A percentile compares a stretch with the other conserved stretches of the same genome.
phyloP scores from a whole-genome alignment of 495 filamentous ascomycete genomes.

The Corynascus novoguineensis region DNA sequence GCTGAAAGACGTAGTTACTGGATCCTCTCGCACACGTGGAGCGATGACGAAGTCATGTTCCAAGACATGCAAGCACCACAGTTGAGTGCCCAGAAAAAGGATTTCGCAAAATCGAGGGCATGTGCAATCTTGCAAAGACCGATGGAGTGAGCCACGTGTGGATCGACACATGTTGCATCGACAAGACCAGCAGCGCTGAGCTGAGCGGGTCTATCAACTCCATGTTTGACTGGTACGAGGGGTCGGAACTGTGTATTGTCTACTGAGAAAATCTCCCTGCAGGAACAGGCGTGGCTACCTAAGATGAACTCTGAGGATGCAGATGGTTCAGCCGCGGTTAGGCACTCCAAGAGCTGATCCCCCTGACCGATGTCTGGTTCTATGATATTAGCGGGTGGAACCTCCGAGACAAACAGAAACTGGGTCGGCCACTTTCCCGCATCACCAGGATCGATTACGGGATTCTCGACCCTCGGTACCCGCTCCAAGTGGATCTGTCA shows the following conservation, averaged over 20 bases:
- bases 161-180: constrained; percentile 45
- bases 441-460: constrained; percentile 8
- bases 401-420: constrained; percentile 20
- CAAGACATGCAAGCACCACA: background rate
- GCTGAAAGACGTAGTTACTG: too few species aligned
- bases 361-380: constrained; percentile 25
- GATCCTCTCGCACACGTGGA: constrained; percentile 23
- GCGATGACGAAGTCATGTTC: constrained; percentile 16
- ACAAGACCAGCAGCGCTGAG: constrained; percentile 40
- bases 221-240: constrained; percentile 42
- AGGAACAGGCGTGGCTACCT: background rate
- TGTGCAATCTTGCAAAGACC: background rate
- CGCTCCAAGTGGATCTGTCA: background rate
- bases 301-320: background rate
- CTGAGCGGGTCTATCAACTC: constrained; percentile 44
- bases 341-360: constrained; percentile 35
- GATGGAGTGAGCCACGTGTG: constrained; percentile 24
- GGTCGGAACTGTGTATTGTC: constrained; percentile 29
- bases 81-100: background rate
- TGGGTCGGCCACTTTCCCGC: constrained; percentile 11
- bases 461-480: background rate
- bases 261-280: constrained; percentile 15
- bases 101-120: constrained; percentile 1
- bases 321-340: constrained; percentile 34
- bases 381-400: constrained; percentile 28